Evolutionary conservation across 768 basidiomycete genomes (phyloP), one percentile per base, ranked within the genome.

Genomic region (Favolaschia claudopus): DNA sequence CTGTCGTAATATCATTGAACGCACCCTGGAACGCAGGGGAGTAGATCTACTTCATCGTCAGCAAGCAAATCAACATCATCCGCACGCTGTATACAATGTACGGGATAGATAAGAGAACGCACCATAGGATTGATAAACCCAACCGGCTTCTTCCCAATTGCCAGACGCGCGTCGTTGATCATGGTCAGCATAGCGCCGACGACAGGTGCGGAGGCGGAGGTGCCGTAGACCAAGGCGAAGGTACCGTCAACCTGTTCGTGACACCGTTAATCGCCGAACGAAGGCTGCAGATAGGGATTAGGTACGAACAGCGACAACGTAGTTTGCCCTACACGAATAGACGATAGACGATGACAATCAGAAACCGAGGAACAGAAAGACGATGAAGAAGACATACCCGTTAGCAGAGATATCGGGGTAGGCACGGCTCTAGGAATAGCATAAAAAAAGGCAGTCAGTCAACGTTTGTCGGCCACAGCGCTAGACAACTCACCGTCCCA

Each of bases 151-250:
- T 84, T 85, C 7, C 74, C 73, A 0, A 12, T 1, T 4, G 71
- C 67, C 32, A 86, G 67, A 5, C 84, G 81, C 1, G 79, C 81
- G 57, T 85, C 85, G 59, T 85, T 85, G 34, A 85, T 65, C 73
- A 85, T 72, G 6, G 84, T 71, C 38, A 85, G 68, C 28, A 85
- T 79, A 1, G 81, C 68, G 7, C 77, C 84, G 13, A 84, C 70
- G 10, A 82, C 81, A 1, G 85, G 84, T 0, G 80, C 7, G 2
- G 82, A 61, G 0, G 83, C 82, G 3, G 81, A 83, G 1, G 84
- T 85, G 12, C 85, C 84, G 49, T 75, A 81, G 5, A 78, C 75
- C 10, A 74, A 70, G 8, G 61, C 52, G 57, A 82, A 81, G 57
- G 63, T 14, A 7, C 76, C 77, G 17, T 77, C 68, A 12, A 77